Base-by-base conservation (phyloP, 176 grass and related monocot genomes). In the Raddia distichophylla region DNA sequence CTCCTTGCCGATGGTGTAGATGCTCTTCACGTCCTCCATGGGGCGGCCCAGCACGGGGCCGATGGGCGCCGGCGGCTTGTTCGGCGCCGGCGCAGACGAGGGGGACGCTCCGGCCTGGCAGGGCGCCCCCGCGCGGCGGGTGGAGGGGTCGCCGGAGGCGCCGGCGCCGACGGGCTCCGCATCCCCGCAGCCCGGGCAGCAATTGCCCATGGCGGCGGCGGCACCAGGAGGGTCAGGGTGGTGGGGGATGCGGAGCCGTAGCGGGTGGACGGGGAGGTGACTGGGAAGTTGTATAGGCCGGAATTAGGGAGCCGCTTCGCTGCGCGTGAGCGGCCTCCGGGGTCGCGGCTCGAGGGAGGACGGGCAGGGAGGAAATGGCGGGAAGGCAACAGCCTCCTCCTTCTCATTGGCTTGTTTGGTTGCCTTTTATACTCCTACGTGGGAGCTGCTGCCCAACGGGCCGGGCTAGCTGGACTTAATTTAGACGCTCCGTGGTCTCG, bases 21-120 rank as follows among this genome's bases (percentile, higher is more conserved):
- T 93, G 76, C 75, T 74, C 15, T 84, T 80, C 6, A 97, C 89
- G 73, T 97, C 95, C 81, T 97, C 95, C 95, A 97, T 94, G 7
- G 92, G 83, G 0, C 92, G 83, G 14, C 95, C 95, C 6, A 97
- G 90, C 4, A 97, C 92, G n/a, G 84, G 82, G 50, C 95, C 95
- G 46, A 97, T 82, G 22, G 93, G 83, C 32, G 82, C 50, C 7
- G 90, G 85, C 1, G 86, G 82, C 76, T 87, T 90, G 46, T 46
- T 52, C 1, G 73, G 90, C 11, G 80, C 47, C 4, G 88, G 87
- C 8, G 79, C 83, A 2, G 85, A 64, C 3, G 37, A 42, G 1
- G 79, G 67, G 7, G 80, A 75, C 0, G 4, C 69, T 55, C 84
- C 86, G 5, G 92, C 75, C 69, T 86, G 76, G 44, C 75, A 9